A percentile compares a stretch with the other conserved stretches of the same genome.
Conservation (phyloP, 2,329 filamentous ascomycete genomes). For the Triangularia setosa region DNA sequence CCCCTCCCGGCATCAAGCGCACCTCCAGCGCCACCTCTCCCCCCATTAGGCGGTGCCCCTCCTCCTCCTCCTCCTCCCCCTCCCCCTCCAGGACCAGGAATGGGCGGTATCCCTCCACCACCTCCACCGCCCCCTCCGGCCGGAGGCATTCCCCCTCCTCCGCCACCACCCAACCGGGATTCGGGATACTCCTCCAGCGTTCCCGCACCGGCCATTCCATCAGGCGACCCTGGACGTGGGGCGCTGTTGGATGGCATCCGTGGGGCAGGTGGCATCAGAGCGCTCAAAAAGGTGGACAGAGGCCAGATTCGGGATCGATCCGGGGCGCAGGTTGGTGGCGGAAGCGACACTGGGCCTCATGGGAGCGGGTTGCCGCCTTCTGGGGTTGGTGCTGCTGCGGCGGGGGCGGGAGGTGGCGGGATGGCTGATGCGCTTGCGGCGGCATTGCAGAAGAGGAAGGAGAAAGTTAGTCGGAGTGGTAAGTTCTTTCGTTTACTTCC, state of each 20-base stretch:
- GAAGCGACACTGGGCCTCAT: constrained; percentile 45
- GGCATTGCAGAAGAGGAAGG: constrained; percentile 76
- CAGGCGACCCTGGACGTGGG: constrained; percentile 46
- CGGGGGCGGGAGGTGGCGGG: constrained; percentile 44
- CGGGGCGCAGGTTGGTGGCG: constrained; percentile 54
- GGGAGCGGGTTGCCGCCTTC: constrained; percentile 50
- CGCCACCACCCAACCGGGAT: constrained; percentile 55
- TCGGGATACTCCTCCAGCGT: constrained; percentile 54
- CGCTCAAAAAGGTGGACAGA: constrained; percentile 73
- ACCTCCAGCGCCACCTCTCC: constrained; percentile 30
- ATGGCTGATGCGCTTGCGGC: constrained; percentile 81
- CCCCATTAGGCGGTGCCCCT: constrained; percentile 32
- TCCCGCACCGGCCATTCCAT: constrained; percentile 42
- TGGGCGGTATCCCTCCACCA: constrained; percentile 31
- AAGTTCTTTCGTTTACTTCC: constrained; percentile 48
- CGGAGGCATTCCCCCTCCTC: constrained; percentile 45
- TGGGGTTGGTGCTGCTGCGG: constrained; percentile 48
- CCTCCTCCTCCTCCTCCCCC: constrained; percentile 36
- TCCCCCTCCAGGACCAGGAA: constrained; percentile 32
- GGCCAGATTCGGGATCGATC: constrained; percentile 69
- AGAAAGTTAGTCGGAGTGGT: constrained; percentile 94
- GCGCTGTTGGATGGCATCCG: constrained; percentile 70
- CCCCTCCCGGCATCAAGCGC: constrained; percentile 30
- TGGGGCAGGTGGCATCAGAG: constrained; percentile 60
- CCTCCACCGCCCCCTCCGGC: constrained; percentile 43